phyloP scores from a whole-genome alignment of 2,329 filamentous ascomycete species.

The Alternaria alternata region DNA sequence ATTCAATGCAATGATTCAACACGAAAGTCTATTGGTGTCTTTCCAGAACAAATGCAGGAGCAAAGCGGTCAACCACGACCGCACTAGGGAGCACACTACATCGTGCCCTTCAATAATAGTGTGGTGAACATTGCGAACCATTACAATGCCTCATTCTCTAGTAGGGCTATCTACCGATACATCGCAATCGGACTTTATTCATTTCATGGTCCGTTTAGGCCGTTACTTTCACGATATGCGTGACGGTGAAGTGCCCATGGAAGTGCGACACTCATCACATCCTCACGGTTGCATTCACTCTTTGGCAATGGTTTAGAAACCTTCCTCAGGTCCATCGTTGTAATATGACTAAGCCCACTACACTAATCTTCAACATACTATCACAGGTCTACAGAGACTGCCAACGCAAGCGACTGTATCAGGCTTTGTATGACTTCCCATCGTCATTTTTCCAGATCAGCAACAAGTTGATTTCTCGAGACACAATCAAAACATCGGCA shows the following conservation, averaged over 20 bases:
- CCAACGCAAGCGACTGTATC: neutral
- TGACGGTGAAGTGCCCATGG: neutral
- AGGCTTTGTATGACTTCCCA: neutral
- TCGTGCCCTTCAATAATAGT: neutral
- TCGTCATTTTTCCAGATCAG: neutral
- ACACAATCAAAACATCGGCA: neutral
- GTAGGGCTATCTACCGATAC: neutral
- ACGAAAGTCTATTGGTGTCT: neutral
- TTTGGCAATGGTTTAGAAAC: neutral
- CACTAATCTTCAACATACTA: neutral
- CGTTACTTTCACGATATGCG: neutral
- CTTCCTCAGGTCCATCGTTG: neutral
- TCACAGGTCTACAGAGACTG: neutral
- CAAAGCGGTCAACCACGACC: neutral
- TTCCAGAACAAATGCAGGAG: neutral
- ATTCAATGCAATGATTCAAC: neutral
- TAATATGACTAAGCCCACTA: neutral
- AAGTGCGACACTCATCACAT: neutral
- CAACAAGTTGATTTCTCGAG: neutral
- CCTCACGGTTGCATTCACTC: neutral
- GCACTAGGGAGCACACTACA: neutral
- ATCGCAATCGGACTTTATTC: neutral
- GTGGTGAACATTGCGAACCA: neutral
- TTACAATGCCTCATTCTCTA: neutral
- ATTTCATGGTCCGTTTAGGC: neutral